Percentiles rank a stretch among this genome's conserved stretches.
Evolutionary conservation across 1,139 yeast species (phyloP).

Genomic region (Kodamaea alishanica): DNA sequence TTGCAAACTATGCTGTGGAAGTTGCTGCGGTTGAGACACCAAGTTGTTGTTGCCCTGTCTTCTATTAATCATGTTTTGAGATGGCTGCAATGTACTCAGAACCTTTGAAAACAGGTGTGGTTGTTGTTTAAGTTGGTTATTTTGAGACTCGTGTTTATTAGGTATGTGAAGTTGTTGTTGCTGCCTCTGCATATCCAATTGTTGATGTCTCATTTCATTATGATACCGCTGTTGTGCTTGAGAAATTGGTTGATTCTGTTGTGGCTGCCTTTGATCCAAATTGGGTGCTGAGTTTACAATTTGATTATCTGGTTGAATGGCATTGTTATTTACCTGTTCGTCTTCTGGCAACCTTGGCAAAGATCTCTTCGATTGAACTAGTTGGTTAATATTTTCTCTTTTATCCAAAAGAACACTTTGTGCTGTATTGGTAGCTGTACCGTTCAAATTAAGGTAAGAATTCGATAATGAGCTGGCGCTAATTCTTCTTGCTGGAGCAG

Average conservation of each 20-base stretch:
- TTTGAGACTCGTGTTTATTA: slow-evolving; percentile 8
- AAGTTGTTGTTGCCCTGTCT: slow-evolving; percentile 13
- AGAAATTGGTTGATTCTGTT: slow-evolving; percentile 1
- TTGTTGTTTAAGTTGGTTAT: neutral
- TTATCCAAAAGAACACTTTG: neutral
- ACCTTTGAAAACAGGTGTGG: slow-evolving; percentile 7
- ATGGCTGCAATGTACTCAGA: slow-evolving; percentile 28
- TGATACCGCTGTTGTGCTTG: slow-evolving; percentile 6
- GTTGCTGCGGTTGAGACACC: slow-evolving; percentile 7
- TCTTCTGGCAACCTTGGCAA: slow-evolving; percentile 10
- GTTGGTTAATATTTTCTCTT: neutral
- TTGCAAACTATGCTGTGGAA: slow-evolving; percentile 5
- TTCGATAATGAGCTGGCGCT: slow-evolving; percentile 1
- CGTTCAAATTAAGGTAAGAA: slow-evolving; percentile 7
- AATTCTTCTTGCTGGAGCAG: slow-evolving; percentile 7
- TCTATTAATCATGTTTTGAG: slow-evolving; percentile 22
- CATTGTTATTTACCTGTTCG: slow-evolving; percentile 6
- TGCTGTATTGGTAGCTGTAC: slow-evolving; percentile 1
- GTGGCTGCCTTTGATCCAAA: slow-evolving; percentile 1
- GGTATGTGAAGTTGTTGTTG: neutral
- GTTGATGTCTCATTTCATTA: slow-evolving; percentile 4
- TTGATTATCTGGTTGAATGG: slow-evolving; percentile 3
- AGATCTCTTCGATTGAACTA: slow-evolving; percentile 3
- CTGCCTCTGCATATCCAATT: slow-evolving; percentile 4
- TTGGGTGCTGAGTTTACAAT: slow-evolving; percentile 4